Percentiles rank a stretch among this genome's conserved stretches.
Conservation (phyloP, 2,329 filamentous ascomycete genomes). For the Aulographum hederae region DNA sequence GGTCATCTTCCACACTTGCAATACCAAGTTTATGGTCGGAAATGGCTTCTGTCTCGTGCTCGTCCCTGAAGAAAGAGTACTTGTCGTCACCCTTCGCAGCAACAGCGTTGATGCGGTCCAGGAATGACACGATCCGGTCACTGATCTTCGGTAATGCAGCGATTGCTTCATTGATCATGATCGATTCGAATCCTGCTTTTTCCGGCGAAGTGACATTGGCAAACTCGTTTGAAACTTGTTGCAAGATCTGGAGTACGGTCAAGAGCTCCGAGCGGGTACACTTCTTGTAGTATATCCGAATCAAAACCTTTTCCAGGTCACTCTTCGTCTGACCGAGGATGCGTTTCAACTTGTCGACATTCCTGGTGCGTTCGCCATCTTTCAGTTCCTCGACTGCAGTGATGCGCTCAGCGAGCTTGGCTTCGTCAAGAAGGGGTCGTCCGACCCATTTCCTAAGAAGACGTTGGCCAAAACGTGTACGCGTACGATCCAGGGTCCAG, state of each 20-base stretch:
- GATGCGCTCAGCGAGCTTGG: constrained; percentile 58
- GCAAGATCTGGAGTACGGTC: constrained; percentile 66
- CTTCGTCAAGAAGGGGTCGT: constrained; percentile 63
- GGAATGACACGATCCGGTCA: constrained; percentile 50
- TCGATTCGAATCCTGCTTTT: constrained; percentile 55
- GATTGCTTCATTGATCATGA: constrained; percentile 52
- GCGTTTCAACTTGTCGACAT: constrained; percentile 55
- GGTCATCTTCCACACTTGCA: constrained; percentile 75
- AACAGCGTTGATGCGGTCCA: constrained; percentile 70
- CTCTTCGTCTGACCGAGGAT: constrained; percentile 54
- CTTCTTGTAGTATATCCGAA: constrained; percentile 94
- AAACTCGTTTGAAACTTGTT: constrained; percentile 65
- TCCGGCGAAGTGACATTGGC: constrained; percentile 42
- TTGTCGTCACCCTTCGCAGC: constrained; percentile 81
- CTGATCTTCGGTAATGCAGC: constrained; percentile 59
- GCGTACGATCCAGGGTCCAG: constrained; percentile 87
- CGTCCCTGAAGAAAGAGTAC: constrained; percentile 79
- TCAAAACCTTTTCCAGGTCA: constrained; percentile 82
- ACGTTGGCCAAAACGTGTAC: constrained; percentile 74
- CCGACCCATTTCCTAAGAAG: constrained; percentile 91
- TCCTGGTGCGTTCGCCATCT: constrained; percentile 43
- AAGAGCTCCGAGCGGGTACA: constrained; percentile 81
- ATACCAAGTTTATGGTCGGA: constrained; percentile 84
- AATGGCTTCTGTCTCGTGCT: constrained; percentile 76
- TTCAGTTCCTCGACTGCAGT: constrained; percentile 75